These are phyloP conservation scores for Triticum turgidum DNA, from an alignment of 176 grass and related monocot species.

Conservation along the genomic window DNA sequence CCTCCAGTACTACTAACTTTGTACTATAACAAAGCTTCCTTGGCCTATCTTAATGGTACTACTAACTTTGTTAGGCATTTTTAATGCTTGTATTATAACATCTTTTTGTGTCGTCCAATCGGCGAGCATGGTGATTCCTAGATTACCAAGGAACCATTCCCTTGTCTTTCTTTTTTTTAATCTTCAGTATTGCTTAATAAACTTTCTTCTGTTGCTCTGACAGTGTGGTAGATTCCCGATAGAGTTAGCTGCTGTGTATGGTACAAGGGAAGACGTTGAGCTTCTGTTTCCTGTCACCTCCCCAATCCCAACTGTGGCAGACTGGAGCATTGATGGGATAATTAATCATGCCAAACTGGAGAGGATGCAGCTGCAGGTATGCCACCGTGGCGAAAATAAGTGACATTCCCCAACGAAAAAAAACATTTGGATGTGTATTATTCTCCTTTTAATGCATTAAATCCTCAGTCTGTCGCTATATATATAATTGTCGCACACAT, in stretches of 20 bases:
- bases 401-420: too few relatives aligned
- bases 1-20: too few relatives aligned
- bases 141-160: background rate
- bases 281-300: conserved; percentile 42
- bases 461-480: too few relatives aligned
- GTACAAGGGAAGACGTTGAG: conserved; percentile 39
- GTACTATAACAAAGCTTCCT: background rate
- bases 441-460: too few relatives aligned
- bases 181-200: background rate
- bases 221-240: conserved; percentile 45
- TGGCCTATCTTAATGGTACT: background rate
- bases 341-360: conserved; percentile 1
- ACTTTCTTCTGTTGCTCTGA: background rate
- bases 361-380: conserved; percentile 31
- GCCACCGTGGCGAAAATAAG: background rate
- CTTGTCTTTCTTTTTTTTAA: background rate
- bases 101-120: background rate
- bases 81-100: background rate
- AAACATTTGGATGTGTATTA: too few relatives aligned
- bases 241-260: conserved; percentile 50
- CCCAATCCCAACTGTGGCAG: background rate
- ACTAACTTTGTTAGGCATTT: background rate
- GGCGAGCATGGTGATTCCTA: background rate
- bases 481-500: too few relatives aligned
- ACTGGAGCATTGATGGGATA: conserved; percentile 17